phyloP scores from a whole-genome alignment of 495 filamentous ascomycete genomes.

The Penicillium bialowiezense region DNA sequence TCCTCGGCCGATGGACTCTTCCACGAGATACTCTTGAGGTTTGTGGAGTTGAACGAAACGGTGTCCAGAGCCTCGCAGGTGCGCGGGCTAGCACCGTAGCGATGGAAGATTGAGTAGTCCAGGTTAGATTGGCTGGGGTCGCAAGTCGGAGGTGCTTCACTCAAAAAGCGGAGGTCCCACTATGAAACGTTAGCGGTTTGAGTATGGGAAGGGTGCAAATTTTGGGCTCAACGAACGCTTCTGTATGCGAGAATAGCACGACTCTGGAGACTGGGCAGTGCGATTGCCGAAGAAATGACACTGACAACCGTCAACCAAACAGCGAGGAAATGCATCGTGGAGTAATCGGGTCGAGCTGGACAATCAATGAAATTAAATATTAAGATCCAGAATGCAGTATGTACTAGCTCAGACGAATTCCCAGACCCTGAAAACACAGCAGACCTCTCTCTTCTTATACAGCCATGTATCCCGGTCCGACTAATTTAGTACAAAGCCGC shows the following conservation, averaged over 20 bases:
- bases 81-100: slow-evolving; percentile 8
- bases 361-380: background rate
- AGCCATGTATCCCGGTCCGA: background rate
- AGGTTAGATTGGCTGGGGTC: slow-evolving; percentile 19
- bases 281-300: background rate
- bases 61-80: slow-evolving; percentile 10
- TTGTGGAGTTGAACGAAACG: slow-evolving; percentile 5
- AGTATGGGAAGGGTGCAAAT: background rate
- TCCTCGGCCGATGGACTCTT: slow-evolving; percentile 21
- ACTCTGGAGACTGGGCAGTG: slow-evolving; percentile 3
- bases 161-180: slow-evolving; percentile 34
- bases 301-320: slow-evolving; percentile 1
- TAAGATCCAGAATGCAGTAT: background rate
- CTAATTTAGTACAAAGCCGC: background rate
- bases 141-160: slow-evolving; percentile 19
- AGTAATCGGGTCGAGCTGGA: background rate
- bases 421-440: background rate
- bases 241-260: slow-evolving; percentile 16
- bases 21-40: slow-evolving; percentile 30
- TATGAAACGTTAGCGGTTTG: slow-evolving; percentile 5
- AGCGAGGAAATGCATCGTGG: slow-evolving; percentile 3
- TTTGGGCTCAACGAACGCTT: slow-evolving; percentile 15
- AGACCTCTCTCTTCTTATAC: slow-evolving; percentile 2
- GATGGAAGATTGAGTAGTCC: slow-evolving; percentile 17
- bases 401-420: background rate